Evolutionary conservation across 2,329 filamentous ascomycete genomes (phyloP).

Genomic region (Pyricularia pennisetigena): DNA sequence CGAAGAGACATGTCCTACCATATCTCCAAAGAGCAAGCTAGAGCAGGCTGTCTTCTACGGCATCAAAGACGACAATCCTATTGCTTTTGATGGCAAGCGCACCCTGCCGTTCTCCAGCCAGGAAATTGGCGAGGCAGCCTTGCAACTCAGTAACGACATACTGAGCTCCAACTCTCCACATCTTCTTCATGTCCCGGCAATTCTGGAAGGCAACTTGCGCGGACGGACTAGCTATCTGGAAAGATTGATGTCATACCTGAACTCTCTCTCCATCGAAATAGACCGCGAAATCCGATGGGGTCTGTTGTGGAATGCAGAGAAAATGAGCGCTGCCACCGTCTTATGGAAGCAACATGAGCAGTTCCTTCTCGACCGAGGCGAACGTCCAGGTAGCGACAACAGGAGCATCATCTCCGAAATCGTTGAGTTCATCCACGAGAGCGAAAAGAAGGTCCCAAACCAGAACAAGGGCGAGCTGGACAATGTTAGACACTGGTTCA

Average conservation of each 20-base stretch:
- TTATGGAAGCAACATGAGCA: constrained; percentile 76
- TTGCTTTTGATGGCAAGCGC: constrained; percentile 67
- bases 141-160: constrained; percentile 73
- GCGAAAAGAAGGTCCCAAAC: constrained; percentile 61
- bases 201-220: constrained; percentile 71
- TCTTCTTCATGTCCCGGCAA: constrained; percentile 62
- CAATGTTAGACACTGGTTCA: constrained; percentile 76
- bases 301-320: constrained; percentile 83
- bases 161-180: constrained; percentile 67
- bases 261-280: constrained; percentile 54
- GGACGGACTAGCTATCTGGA: constrained; percentile 64
- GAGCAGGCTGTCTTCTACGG: constrained; percentile 95
- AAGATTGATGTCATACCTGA: constrained; percentile 64
- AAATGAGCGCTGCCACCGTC: constrained; percentile 66
- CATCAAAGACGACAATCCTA: constrained; percentile 68
- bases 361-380: constrained; percentile 48
- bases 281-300: constrained; percentile 64
- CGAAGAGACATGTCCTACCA: constrained; percentile 44
- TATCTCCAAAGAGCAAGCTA: constrained; percentile 80
- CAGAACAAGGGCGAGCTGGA: constrained; percentile 63
- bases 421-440: constrained; percentile 65
- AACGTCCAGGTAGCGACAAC: constrained; percentile 27
- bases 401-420: constrained; percentile 65
- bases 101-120: constrained; percentile 56
- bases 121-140: constrained; percentile 67